Evolutionary conservation across 2,329 filamentous ascomycete species (phyloP).

Genomic region (Rhynchosporium secalis): DNA sequence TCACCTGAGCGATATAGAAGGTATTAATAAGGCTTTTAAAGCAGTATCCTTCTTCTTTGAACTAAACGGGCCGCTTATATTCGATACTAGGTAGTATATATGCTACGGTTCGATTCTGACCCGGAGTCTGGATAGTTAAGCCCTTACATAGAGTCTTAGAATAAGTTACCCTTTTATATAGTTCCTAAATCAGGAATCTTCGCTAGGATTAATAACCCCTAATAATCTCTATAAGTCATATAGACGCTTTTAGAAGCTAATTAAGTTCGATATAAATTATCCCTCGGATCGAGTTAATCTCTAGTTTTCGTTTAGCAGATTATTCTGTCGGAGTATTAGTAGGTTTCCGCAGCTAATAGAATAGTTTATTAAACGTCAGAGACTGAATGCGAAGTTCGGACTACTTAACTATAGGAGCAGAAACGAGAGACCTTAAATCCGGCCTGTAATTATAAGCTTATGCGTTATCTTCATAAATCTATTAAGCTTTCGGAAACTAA

Average conservation of each 20-base stretch:
- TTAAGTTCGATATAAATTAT: slow-evolving; percentile 28
- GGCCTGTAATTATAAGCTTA: background rate
- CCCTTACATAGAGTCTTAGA: slow-evolving; percentile 22
- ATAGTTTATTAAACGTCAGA: slow-evolving; percentile 30
- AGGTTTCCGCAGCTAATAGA: slow-evolving; percentile 28
- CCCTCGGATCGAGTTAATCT: slow-evolving; percentile 24
- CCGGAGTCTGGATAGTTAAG: background rate
- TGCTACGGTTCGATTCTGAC: slow-evolving; percentile 27
- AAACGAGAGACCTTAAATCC: slow-evolving; percentile 4
- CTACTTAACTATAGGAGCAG: slow-evolving; percentile 20
- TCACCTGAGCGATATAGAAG: slow-evolving; percentile 22
- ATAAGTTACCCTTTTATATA: slow-evolving; percentile 18
- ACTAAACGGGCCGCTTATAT: slow-evolving; percentile 13
- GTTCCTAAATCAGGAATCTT: slow-evolving; percentile 22
- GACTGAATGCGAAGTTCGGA: slow-evolving; percentile 27
- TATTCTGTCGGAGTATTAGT: slow-evolving; percentile 29
- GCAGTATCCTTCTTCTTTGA: too few species aligned
- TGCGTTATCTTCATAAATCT: slow-evolving; percentile 3
- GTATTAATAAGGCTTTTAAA: slow-evolving; percentile 23
- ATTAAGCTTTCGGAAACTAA: slow-evolving; percentile 4
- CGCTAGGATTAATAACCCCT: slow-evolving; percentile 20
- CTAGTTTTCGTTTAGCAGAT: slow-evolving; percentile 22
- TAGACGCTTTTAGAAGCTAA: slow-evolving; percentile 26
- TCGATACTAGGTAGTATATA: slow-evolving; percentile 21
- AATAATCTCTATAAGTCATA: slow-evolving; percentile 28